Conservation (phyloP, 495 filamentous ascomycete genomes). For the Penicillium coffeae region DNA sequence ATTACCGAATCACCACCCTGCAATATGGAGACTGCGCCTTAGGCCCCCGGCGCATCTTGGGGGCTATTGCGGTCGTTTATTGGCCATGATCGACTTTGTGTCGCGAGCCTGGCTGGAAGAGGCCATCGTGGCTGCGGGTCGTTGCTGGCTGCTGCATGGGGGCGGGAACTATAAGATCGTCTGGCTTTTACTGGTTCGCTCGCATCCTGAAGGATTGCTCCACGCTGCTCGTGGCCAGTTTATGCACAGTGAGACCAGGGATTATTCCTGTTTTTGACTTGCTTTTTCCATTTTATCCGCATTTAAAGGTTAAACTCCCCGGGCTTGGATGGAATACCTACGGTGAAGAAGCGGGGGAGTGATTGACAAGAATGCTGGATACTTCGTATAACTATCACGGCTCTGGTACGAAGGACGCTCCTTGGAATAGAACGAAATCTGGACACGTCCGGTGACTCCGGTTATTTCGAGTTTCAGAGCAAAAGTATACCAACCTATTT, state of each 20-base stretch:
- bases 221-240: not conserved
- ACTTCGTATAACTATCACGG: not conserved
- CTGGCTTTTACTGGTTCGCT: not conserved
- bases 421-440: not conserved
- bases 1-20: not conserved
- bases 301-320: not conserved
- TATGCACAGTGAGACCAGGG: no score
- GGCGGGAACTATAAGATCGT: not conserved
- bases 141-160: not conserved
- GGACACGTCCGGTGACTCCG: not conserved
- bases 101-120: no score
- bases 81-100: not conserved
- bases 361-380: no score
- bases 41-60: not conserved
- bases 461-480: not conserved
- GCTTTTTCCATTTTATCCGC: no score
- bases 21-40: not conserved
- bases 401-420: not conserved
- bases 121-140: not conserved
- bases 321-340: not conserved
- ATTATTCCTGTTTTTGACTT: no score
- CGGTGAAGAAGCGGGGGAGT: no score
- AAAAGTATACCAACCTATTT: no score
- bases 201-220: not conserved
- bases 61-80: not conserved